Percentiles rank a stretch among this genome's conserved stretches.
Conservation (phyloP, 2,329 filamentous ascomycete genomes). For the Ascochyta rabiei region DNA sequence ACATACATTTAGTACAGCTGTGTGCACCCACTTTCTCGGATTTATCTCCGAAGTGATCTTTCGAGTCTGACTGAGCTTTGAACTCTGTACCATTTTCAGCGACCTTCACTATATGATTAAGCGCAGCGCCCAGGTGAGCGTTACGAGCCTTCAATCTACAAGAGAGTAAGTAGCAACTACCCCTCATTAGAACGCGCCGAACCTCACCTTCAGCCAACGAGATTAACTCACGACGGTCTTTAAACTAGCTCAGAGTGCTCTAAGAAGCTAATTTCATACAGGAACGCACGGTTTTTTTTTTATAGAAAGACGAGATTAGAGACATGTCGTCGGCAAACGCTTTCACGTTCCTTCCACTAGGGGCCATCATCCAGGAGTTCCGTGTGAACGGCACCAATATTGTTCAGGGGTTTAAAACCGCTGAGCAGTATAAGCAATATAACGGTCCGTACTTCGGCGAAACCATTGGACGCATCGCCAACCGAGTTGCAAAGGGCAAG, state of each 20-base stretch:
- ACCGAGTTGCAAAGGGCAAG: conserved; percentile 75
- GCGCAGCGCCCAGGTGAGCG: conserved; percentile 24
- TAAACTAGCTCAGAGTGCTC: not conserved
- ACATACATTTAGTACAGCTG: conserved; percentile 9
- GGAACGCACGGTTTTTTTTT: not conserved
- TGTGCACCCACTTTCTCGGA: not conserved
- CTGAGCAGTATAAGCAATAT: conserved; percentile 74
- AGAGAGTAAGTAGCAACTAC: conserved; percentile 11
- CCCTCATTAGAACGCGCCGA: not conserved
- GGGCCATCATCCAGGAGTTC: conserved; percentile 83
- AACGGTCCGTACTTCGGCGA: conserved; percentile 87
- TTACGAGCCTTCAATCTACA: conserved; percentile 18
- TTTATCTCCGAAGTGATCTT: not conserved
- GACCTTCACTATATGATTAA: not conserved
- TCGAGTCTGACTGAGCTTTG: not conserved
- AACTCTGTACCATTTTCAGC: not conserved
- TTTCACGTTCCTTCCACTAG: conserved; percentile 72
- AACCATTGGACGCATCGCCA: conserved; percentile 84
- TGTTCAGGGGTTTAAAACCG: conserved; percentile 81
- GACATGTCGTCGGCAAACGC: conserved; percentile 42
- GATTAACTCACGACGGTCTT: not conserved
- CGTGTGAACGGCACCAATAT: conserved; percentile 80
- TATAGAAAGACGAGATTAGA: not conserved
- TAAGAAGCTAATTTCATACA: not conserved
- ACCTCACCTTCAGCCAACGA: not conserved